Evolutionary conservation across 352 stramenopile species (phyloP).

Genomic region (Aphanomyces euteiches): DNA sequence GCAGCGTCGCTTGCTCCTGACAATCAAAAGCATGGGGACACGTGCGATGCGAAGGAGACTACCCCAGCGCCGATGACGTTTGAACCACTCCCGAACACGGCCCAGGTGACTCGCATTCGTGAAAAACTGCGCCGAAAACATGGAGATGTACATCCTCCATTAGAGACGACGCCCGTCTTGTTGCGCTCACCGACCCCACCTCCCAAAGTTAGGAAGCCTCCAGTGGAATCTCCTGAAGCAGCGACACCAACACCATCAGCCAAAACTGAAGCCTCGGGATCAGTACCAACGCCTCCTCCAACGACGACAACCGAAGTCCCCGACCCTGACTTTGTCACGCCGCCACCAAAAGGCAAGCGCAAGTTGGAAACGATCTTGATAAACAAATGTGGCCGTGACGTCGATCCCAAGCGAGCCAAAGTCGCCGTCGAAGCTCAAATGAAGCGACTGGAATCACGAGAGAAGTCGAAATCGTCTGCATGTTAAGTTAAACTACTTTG

Average conservation of each 20-base stretch:
- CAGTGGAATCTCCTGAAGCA: too few relatives aligned
- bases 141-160: not conserved
- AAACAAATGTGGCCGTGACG: slow-evolving; percentile 19
- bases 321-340: slow-evolving; percentile 3
- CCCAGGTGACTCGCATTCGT: slow-evolving; percentile 12
- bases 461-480: not conserved
- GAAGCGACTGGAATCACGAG: slow-evolving; percentile 22
- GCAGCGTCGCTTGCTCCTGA: not conserved
- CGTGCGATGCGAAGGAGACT: slow-evolving; percentile 1
- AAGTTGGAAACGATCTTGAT: slow-evolving; percentile 6
- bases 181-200: too few relatives aligned
- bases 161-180: too few relatives aligned
- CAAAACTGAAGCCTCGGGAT: not conserved
- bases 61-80: not conserved
- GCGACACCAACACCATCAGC: not conserved
- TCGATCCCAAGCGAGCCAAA: slow-evolving; percentile 11
- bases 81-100: slow-evolving; percentile 3
- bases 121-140: slow-evolving; percentile 19
- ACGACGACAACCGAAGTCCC: too few relatives aligned
- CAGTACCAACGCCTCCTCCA: too few relatives aligned
- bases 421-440: slow-evolving; percentile 10
- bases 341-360: slow-evolving; percentile 3
- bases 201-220: too few relatives aligned
- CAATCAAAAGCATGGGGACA: not conserved
- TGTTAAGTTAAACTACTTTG: slow-evolving; percentile 8